Evolutionary conservation across 805 yeast genomes (phyloP).

Genomic region (Priceomyces fermenticarens): DNA sequence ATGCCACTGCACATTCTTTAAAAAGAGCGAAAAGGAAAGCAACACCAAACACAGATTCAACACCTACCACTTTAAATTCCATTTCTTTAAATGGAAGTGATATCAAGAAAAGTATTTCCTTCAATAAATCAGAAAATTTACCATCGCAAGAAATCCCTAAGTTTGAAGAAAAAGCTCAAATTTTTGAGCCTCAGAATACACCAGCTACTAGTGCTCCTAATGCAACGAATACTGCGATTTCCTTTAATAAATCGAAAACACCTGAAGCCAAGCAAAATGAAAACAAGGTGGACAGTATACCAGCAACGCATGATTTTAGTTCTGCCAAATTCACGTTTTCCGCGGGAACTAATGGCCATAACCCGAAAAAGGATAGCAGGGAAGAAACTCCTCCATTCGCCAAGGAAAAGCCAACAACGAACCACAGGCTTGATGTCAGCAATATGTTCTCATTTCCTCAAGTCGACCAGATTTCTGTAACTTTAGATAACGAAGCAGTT

Average conservation of each 20-base stretch:
- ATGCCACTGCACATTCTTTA: conserved; percentile 9
- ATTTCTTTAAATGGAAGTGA: conserved; percentile 30
- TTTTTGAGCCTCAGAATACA: too few species aligned
- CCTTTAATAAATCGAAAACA: not conserved
- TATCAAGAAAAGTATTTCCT: conserved; percentile 33
- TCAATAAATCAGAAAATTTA: conserved; percentile 28
- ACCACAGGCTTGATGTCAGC: too few species aligned
- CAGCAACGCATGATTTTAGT: too few species aligned
- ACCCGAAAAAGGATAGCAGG: too few species aligned
- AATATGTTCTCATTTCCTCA: conserved; percentile 18
- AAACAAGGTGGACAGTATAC: not conserved
- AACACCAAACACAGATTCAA: not conserved
- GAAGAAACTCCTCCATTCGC: too few species aligned
- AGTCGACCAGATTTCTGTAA: conserved; percentile 14
- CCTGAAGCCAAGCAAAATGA: not conserved
- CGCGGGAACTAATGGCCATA: too few species aligned
- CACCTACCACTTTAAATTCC: conserved; percentile 5
- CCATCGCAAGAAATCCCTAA: conserved; percentile 3
- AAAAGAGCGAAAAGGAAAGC: conserved; percentile 11
- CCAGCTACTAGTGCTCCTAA: too few species aligned
- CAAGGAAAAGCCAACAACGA: too few species aligned
- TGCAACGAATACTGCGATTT: too few species aligned
- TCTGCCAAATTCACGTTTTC: too few species aligned
- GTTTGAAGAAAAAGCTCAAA: too few species aligned
- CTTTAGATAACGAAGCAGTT: conserved; percentile 24